phyloP scores from a whole-genome alignment of 768 basidiomycete genomes.

The Suillus placidus region DNA sequence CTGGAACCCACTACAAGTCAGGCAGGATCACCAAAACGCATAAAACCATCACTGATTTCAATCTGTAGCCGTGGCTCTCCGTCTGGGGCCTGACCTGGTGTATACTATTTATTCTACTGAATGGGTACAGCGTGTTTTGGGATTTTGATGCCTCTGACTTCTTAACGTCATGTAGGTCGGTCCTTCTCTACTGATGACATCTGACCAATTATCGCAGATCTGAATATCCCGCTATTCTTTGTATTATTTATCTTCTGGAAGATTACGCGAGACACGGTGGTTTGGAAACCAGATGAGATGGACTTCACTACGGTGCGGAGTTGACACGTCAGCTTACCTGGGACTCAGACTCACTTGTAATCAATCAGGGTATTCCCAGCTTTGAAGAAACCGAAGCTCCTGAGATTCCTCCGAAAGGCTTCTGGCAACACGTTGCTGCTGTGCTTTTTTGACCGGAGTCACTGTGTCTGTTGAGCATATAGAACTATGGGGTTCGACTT shows the following conservation, averaged over 20 bases:
- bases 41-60: neutral
- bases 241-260: conserved; percentile 29
- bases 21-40: conserved; percentile 30
- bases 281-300: conserved; percentile 66
- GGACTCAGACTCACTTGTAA: neutral
- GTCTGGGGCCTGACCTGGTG: conserved; percentile 72
- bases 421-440: conserved; percentile 52
- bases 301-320: conserved; percentile 65
- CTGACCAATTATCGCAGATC: conserved; percentile 30
- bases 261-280: conserved; percentile 15
- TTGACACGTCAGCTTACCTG: neutral
- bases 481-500: neutral
- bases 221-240: conserved; percentile 25
- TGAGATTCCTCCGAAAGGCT: conserved; percentile 50
- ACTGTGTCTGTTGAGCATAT: neutral
- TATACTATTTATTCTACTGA: conserved; percentile 57
- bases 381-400: conserved; percentile 67
- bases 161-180: conserved; percentile 46
- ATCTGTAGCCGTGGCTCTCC: conserved; percentile 54
- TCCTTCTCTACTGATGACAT: conserved; percentile 11
- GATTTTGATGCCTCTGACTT: conserved; percentile 55
- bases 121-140: conserved; percentile 64
- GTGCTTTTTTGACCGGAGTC: conserved; percentile 47
- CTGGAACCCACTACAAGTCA: conserved; percentile 50
- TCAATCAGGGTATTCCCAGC: conserved; percentile 59